Evolutionary conservation across 192 early-diverging fungal genomes (phyloP), one percentile per base, ranked within the genome.

Genomic region (Gaertneriomyces semiglobifer): DNA sequence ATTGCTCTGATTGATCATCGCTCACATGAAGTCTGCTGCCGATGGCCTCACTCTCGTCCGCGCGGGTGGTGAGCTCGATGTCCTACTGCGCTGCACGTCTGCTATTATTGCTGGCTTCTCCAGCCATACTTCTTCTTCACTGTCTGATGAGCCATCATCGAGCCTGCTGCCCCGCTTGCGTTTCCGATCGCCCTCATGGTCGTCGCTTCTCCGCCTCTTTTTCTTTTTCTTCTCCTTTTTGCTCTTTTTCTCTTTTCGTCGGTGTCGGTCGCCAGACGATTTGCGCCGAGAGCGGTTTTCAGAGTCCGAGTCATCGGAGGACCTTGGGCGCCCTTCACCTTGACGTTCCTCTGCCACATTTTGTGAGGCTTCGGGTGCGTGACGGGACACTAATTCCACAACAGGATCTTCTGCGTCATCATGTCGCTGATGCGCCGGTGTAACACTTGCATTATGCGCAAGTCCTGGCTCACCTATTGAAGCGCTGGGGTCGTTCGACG

Each of bases 21-120:
- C 4, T 68, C 50, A 73, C 65, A 73, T 66, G 53, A 73, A 73
- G 46, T 73, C 71, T 12, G 71, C 64, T 40, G 71, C 71, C 4
- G 64, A 62, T 12, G 71, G 58, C 42, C 69, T 66, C 6, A 11
- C 54, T 33, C 55, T 47, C 52, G 11, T 68, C 38, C 46, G 44
- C 55, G 41, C 6, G 44, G 25, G 42, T 40, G 9, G 38, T 4
- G 14, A 18, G 14, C 4, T 14, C 56, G 14, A n/a, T 39, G 14
- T 25, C 33, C 38, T 14, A 9, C 56, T 19, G 1, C 56, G 3
- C 16, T 5, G 14, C 6, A 14, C 33, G 56, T 58, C 38, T 58
- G 19, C 10, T 20, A n/a, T 39, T 18, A 6, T 58, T 39, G 14
- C 7, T 58, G 14, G 50, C n/a, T 20, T 38, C 16, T n/a, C 56